Percentiles rank a stretch among this genome's conserved stretches.
Evolutionary conservation across 2,329 filamentous ascomycete species (phyloP).

Genomic region (Colletotrichum tropicale): DNA sequence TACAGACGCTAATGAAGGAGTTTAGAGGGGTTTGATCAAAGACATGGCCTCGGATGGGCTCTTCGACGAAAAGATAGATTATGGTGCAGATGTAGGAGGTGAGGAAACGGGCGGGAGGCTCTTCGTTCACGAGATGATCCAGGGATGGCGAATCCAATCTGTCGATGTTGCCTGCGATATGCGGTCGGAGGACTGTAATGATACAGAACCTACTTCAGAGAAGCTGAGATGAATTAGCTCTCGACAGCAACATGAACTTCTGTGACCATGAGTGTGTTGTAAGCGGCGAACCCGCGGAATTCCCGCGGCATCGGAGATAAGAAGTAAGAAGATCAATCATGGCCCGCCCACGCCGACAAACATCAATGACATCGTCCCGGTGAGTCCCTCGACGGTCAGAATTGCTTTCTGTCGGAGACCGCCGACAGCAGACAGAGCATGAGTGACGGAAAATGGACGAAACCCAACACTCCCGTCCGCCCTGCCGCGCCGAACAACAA

Average conservation of each 20-base stretch:
- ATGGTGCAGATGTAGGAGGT: not conserved
- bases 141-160: not conserved
- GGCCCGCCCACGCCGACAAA: not conserved
- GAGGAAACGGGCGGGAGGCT: not conserved
- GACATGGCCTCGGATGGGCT: not conserved
- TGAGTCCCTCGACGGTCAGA: not conserved
- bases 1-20: not conserved
- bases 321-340: not conserved
- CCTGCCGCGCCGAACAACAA: not conserved
- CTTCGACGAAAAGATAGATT: not conserved
- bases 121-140: not conserved
- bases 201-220: not conserved
- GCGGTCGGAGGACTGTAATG: not conserved
- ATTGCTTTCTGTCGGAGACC: constrained; percentile 1
- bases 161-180: not conserved
- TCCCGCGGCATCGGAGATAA: not conserved
- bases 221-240: not conserved
- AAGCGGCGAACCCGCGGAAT: not conserved
- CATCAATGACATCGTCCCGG: not conserved
- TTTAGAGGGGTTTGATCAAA: not conserved
- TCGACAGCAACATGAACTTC: not conserved
- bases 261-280: not conserved
- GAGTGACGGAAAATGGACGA: not conserved
- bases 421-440: not conserved
- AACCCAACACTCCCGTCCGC: not conserved